Conservation (phyloP, 2,329 filamentous ascomycete species). For the Trichoderma atroviride region DNA sequence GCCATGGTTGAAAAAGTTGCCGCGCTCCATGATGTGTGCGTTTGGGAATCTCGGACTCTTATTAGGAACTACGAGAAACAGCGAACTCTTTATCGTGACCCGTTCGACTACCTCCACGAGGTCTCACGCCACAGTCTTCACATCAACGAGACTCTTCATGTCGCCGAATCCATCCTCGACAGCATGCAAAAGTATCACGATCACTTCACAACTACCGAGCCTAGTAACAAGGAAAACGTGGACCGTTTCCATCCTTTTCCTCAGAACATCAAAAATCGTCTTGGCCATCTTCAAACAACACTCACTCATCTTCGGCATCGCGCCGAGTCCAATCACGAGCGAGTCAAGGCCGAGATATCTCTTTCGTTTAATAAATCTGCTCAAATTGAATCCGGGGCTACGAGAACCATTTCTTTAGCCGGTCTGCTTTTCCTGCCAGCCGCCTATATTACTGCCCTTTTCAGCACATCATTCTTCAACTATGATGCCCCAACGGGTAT, state of each 20-base stretch:
- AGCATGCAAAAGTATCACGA: constrained; percentile 40
- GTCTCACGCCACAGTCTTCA: constrained; percentile 49
- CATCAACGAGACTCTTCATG: constrained; percentile 46
- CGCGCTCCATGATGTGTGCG: constrained; percentile 38
- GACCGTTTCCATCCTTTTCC: neutral
- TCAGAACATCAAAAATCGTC: constrained; percentile 36
- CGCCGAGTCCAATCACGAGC: constrained; percentile 43
- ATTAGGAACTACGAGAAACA: constrained; percentile 42
- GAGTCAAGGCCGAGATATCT: constrained; percentile 60
- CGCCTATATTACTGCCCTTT: constrained; percentile 54
- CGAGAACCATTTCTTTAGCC: constrained; percentile 54
- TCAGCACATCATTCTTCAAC: constrained; percentile 51
- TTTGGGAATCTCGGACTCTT: constrained; percentile 45
- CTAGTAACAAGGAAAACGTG: neutral
- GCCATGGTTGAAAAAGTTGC: constrained; percentile 38
- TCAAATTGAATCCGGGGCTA: constrained; percentile 51
- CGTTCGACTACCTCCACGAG: constrained; percentile 44
- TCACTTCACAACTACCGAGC: constrained; percentile 19
- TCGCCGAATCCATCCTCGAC: constrained; percentile 38
- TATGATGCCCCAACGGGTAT: constrained; percentile 31
- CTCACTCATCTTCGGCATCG: constrained; percentile 42
- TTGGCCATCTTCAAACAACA: constrained; percentile 41
- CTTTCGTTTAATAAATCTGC: constrained; percentile 51
- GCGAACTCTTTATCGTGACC: constrained; percentile 22
- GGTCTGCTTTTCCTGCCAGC: constrained; percentile 54